Percentiles rank a stretch among this genome's conserved stretches.
These are phyloP conservation scores for Lachnellula hyalina DNA, from an alignment of 2,329 filamentous ascomycete species.

Conservation along the genomic window DNA sequence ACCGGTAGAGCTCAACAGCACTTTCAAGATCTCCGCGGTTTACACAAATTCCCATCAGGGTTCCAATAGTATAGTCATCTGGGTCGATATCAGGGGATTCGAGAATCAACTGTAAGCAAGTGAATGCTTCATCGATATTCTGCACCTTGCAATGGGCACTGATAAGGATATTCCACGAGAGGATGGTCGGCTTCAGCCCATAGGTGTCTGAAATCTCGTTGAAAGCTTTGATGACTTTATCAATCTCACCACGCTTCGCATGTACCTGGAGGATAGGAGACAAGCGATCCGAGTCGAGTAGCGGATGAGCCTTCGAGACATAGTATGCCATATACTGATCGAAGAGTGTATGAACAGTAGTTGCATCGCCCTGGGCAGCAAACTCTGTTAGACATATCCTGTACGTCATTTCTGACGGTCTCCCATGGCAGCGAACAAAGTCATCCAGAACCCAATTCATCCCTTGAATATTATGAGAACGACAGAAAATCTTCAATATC, in stretches of 20 bases:
- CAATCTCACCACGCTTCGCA: constrained; percentile 61
- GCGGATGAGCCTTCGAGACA: constrained; percentile 2
- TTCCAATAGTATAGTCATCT: constrained; percentile 61
- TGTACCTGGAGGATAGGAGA: constrained; percentile 65
- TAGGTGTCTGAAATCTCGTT: constrained; percentile 53
- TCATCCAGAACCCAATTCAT: constrained; percentile 36
- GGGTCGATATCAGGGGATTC: constrained; percentile 42
- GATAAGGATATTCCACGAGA: constrained; percentile 73
- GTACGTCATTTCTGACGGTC: constrained; percentile 28
- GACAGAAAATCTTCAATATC: constrained; percentile 30
- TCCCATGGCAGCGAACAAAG: constrained; percentile 28
- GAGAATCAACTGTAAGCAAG: constrained; percentile 57
- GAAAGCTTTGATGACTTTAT: constrained; percentile 56
- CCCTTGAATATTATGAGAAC: constrained; percentile 28
- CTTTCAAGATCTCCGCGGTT: constrained; percentile 67
- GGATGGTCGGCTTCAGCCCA: constrained; percentile 48
- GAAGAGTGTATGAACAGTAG: constrained; percentile 40
- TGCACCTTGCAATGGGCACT: constrained; percentile 61
- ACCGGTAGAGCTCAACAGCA: constrained; percentile 58
- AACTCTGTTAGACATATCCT: constrained; percentile 35
- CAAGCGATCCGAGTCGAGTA: constrained; percentile 29
- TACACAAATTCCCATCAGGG: constrained; percentile 68
- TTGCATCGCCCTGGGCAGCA: constrained; percentile 41
- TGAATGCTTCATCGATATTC: constrained; percentile 61
- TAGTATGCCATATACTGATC: constrained; percentile 30